Base-by-base conservation (phyloP, 257 asterid species). In the Solanum acaule region DNA sequence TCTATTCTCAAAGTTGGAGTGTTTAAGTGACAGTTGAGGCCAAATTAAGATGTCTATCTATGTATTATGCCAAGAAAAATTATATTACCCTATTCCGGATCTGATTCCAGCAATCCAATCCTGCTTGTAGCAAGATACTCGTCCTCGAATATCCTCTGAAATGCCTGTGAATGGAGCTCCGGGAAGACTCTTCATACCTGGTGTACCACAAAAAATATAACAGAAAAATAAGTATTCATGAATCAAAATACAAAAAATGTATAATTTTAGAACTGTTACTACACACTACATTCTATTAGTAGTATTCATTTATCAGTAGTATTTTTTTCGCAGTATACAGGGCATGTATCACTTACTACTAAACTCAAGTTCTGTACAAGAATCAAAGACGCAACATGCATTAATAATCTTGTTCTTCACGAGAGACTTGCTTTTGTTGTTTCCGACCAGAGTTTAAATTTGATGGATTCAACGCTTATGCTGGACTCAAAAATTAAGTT, bases 21-120 rank as follows among this genome's bases (percentile, higher is more conserved):
- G 14, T 61, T 61, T 61, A 22, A 8, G 0, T 61, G 27, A 0
- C 13, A 0, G 68, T 0, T 61, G 27, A 22, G 1, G 0, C 68
- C 68, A 22, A 59, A 59, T 0, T 59, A 7, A 59, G 27, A 59
- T 22, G 1, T 0, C n/a, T n/a, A n/a, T n/a, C n/a, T n/a, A n/a
- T n/a, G n/a, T n/a, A n/a, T n/a, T n/a, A n/a, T n/a, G n/a, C n/a
- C n/a, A n/a, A 33, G 46, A 6, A 73, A 73, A 65, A 7, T 3
- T 3, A 11, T 11, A 9, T 7, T 44, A 76, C 91, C 91, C 75
- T 85, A 89, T 77, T 8, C n/a, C n/a, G n/a, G n/a, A n/a, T n/a
- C n/a, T n/a, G n/a, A n/a, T n/a, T n/a, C 90, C 88, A 16, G 87
- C 83, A 77, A 86, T 46, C 91, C 91, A 89, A 71, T 89, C 91